Conservation (phyloP, 2,329 filamentous ascomycete genomes). For the Aspergillus intermedius region DNA sequence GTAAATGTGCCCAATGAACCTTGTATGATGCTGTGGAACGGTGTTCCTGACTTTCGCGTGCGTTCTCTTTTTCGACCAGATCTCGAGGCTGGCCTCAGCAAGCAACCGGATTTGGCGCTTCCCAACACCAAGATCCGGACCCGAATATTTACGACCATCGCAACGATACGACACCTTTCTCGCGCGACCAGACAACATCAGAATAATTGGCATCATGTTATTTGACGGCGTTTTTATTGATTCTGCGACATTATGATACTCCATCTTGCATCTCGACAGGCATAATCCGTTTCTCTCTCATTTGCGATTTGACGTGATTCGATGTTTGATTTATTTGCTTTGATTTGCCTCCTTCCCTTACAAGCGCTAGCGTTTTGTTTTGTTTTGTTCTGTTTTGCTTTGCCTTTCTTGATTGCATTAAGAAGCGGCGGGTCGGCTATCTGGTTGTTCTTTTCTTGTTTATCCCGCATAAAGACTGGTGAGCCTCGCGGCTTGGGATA, state of each 20-base stretch:
- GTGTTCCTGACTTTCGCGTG: constrained; percentile 18
- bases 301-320: neutral
- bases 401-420: constrained; percentile 30
- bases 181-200: constrained; percentile 28
- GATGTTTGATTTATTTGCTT: neutral
- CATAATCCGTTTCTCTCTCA: constrained; percentile 12
- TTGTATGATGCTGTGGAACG: constrained; percentile 22
- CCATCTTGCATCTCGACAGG: constrained; percentile 20
- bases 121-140: constrained; percentile 32
- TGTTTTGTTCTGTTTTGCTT: constrained; percentile 12
- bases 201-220: constrained; percentile 43
- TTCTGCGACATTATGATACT: constrained; percentile 40
- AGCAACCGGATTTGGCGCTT: constrained; percentile 9
- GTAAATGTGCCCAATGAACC: constrained; percentile 42
- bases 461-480: constrained; percentile 43
- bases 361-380: constrained; percentile 47
- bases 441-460: constrained; percentile 32
- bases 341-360: constrained; percentile 34
- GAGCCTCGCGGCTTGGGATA: constrained; percentile 44
- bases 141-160: constrained; percentile 38
- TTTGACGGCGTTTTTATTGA: constrained; percentile 49
- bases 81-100: constrained; percentile 11
- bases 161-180: constrained; percentile 30
- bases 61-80: constrained; percentile 13
- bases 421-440: constrained; percentile 44